These are phyloP conservation scores for Colletotrichum incanum DNA, from an alignment of 2,329 filamentous ascomycete genomes.

Conservation along the genomic window DNA sequence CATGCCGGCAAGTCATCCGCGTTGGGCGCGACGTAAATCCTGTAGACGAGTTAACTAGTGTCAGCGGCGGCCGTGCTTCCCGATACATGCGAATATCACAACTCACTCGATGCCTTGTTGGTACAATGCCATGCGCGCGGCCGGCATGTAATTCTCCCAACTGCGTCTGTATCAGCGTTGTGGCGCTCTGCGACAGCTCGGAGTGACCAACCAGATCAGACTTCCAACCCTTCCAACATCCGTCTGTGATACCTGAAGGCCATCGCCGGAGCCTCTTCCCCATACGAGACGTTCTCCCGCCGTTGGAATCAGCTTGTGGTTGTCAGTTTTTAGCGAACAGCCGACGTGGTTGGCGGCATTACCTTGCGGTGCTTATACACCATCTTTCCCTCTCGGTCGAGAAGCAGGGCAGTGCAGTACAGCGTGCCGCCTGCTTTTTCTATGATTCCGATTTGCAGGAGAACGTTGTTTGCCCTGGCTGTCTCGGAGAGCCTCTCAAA, in stretches of 20 bases:
- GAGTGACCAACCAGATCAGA: conserved; percentile 53
- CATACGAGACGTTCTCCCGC: conserved; percentile 58
- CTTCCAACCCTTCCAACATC: conserved; percentile 59
- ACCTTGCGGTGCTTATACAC: conserved; percentile 58
- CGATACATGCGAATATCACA: no score
- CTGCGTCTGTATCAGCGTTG: conserved; percentile 20
- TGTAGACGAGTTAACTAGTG: conserved; percentile 18
- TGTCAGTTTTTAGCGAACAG: conserved; percentile 7
- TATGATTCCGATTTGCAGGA: conserved; percentile 57
- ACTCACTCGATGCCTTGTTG: conserved; percentile 59
- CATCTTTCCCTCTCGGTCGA: conserved; percentile 54
- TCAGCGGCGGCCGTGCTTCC: not conserved
- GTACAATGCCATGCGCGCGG: conserved; percentile 58
- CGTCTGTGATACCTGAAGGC: conserved; percentile 56
- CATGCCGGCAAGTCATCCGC: conserved; percentile 54
- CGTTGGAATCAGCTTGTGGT: conserved; percentile 54
- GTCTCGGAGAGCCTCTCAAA: conserved; percentile 52
- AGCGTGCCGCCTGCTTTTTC: conserved; percentile 59
- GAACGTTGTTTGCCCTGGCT: conserved; percentile 54
- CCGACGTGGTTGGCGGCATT: not conserved
- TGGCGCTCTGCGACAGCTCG: not conserved
- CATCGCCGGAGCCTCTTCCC: conserved; percentile 63
- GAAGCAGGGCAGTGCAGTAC: conserved; percentile 57
- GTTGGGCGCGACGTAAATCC: conserved; percentile 53
- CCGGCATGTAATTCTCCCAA: conserved; percentile 63